These are phyloP conservation scores for Mallotus nudiflorus DNA, from an alignment of 345 rosid genomes.

Conservation along the genomic window DNA sequence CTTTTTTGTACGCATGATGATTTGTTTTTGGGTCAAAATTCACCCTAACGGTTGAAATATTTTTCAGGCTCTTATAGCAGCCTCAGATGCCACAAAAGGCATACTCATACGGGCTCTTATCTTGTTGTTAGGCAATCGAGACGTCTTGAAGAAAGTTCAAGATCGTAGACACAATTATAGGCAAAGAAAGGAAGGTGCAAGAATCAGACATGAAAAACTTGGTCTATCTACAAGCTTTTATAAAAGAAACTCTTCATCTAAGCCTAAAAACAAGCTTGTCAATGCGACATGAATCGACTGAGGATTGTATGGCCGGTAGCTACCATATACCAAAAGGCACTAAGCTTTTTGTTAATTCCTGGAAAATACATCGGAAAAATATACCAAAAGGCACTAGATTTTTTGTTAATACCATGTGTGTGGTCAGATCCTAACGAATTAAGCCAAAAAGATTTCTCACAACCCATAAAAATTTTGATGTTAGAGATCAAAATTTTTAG, in stretches of 20 bases:
- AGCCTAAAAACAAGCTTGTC: neutral
- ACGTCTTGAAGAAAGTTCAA: constrained; percentile 7
- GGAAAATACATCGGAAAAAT: constrained; percentile 20
- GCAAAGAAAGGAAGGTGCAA: constrained; percentile 5
- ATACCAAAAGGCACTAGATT: too few relatives aligned
- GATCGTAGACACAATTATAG: neutral
- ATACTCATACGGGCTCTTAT: constrained; percentile 17
- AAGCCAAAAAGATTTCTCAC: constrained; percentile 17
- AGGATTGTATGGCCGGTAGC: constrained; percentile 10
- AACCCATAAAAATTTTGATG: constrained; percentile 11
- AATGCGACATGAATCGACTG: constrained; percentile 3
- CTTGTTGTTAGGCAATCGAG: neutral
- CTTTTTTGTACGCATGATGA: too few relatives aligned
- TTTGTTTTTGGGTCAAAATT: too few relatives aligned
- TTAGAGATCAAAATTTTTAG: constrained; percentile 12
- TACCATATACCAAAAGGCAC: constrained; percentile 13
- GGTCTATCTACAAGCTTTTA: constrained; percentile 1
- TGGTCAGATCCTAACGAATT: constrained; percentile 10
- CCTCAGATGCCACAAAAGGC: constrained; percentile 1
- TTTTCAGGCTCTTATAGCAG: constrained; percentile 15
- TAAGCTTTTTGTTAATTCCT: neutral
- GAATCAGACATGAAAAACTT: constrained; percentile 13
- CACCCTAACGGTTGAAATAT: too few relatives aligned
- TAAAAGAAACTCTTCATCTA: constrained; percentile 18
- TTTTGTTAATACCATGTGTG: neutral